Evolutionary conservation across 176 grass and related monocot genomes (phyloP).

Genomic region (Poa pratensis): DNA sequence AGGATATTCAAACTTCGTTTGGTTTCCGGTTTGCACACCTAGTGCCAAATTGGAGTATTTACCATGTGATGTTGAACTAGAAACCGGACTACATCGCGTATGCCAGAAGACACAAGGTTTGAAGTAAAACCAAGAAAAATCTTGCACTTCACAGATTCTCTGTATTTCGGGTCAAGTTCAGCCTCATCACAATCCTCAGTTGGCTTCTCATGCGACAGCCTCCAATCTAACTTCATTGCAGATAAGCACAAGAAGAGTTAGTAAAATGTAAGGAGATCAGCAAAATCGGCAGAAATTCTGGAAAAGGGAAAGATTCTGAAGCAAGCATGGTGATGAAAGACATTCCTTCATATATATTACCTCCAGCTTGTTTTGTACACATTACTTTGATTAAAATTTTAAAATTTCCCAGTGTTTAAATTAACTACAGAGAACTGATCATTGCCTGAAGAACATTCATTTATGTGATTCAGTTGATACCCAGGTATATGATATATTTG

Average conservation of each 20-base stretch:
- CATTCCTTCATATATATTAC: not conserved
- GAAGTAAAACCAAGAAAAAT: constrained; percentile 84
- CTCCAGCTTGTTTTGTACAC: not conserved
- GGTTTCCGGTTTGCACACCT: not conserved
- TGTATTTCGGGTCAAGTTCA: constrained; percentile 73
- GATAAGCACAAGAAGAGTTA: constrained; percentile 18
- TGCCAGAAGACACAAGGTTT: constrained; percentile 90
- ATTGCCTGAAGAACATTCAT: too few relatives aligned
- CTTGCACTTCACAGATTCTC: constrained; percentile 90
- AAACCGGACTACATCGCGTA: constrained; percentile 80
- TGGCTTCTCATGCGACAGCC: constrained; percentile 74
- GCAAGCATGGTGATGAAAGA: not conserved
- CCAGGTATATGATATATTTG: too few relatives aligned
- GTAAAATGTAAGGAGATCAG: constrained; percentile 5
- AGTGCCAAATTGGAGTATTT: constrained; percentile 41
- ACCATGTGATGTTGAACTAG: constrained; percentile 90
- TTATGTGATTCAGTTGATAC: too few relatives aligned
- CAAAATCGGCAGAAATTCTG: not conserved
- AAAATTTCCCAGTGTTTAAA: not conserved
- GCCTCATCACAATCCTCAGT: constrained; percentile 64
- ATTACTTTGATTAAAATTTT: not conserved
- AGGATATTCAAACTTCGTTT: not conserved
- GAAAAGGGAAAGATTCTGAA: not conserved
- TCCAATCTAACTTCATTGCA: constrained; percentile 87
- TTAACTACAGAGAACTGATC: too few relatives aligned